Evolutionary conservation across 495 filamentous ascomycete genomes (phyloP).

Genomic region (Penicillium pancosmium): DNA sequence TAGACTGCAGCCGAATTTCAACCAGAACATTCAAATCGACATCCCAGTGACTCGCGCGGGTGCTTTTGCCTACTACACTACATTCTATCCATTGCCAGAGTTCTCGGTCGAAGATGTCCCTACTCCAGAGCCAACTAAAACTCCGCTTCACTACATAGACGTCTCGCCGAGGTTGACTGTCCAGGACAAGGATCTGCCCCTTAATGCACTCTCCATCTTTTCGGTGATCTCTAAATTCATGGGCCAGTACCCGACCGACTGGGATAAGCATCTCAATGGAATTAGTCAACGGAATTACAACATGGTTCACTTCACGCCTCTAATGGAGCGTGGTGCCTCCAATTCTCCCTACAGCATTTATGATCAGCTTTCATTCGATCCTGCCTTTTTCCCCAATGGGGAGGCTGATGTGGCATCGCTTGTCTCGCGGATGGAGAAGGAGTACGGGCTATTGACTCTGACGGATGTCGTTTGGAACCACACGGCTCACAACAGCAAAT

Average conservation of each 20-base stretch:
- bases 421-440: conserved; percentile 78
- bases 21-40: conserved; percentile 84
- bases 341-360: conserved; percentile 98
- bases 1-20: conserved; percentile 91
- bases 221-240: conserved; percentile 98
- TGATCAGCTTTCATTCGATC: conserved; percentile 88
- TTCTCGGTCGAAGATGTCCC: conserved; percentile 62
- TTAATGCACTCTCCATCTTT: conserved; percentile 86
- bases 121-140: conserved; percentile 62
- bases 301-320: conserved; percentile 97
- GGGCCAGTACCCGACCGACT: conserved; percentile 84
- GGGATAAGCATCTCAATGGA: conserved; percentile 85
- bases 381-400: conserved; percentile 78
- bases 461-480: conserved; percentile 99
- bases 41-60: conserved; percentile 82
- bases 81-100: conserved; percentile 82
- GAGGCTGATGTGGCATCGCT: conserved; percentile 80
- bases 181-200: conserved; percentile 66
- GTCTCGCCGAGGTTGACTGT: conserved; percentile 82
- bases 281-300: conserved; percentile 92
- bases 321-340: conserved; percentile 84
- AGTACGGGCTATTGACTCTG: conserved; percentile 82
- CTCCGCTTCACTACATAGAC: conserved; percentile 85
- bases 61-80: conserved; percentile 94
- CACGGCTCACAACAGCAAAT: conserved; percentile 92